Base-by-base conservation (phyloP, 2,329 filamentous ascomycete genomes). In the Mariannaea elegans region DNA sequence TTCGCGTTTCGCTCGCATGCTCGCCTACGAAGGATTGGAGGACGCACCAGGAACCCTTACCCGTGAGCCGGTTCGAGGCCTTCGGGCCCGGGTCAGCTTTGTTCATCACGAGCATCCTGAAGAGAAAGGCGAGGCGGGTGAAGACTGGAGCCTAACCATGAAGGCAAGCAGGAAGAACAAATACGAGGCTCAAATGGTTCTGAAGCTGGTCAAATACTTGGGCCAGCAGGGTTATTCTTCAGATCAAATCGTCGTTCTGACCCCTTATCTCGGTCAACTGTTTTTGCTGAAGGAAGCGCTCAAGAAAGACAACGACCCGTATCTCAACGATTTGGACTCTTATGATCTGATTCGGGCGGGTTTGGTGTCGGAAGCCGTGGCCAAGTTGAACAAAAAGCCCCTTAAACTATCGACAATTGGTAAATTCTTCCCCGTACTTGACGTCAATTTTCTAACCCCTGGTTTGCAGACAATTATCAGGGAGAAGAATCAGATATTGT, bases 401-500 rank as follows among this genome's bases (percentile, higher is more conserved):
- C 77, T 93, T 14, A 79, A 82, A 0, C 78, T 93, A 0, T 91
- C 90, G 0, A 92, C 90, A 0, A 90, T 93, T 50, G 88, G 88
- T 90, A 74, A 71, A 83, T 71, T 27, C 21, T 27, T 7, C 13
- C n/a, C 14, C 38, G 13, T 3, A 46, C 29, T 21, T 6, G 13
- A 23, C 4, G 23, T 14, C 0, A 9, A 2, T 3, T 8, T n/a
- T 19, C 34, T 18, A 50, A 5, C 3, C 52, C 51, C 10, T 65
- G 16, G 14, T 7, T 0, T 3, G 2, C 18, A 89, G 90, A 93
- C 62, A 93, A 93, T 61, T 94, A 90, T 57, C 91, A 93, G 71
- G 90, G 91, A 1, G 90, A 93, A 68, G 90, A 94, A 64, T 87
- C 85, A 34, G 86, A 93, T 1, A 89, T 94, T 14, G 87, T 93